Percentiles rank a stretch among this genome's conserved stretches.
phyloP scores from a whole-genome alignment of 179 eudicot genomes.

The Silene noctiflora region DNA sequence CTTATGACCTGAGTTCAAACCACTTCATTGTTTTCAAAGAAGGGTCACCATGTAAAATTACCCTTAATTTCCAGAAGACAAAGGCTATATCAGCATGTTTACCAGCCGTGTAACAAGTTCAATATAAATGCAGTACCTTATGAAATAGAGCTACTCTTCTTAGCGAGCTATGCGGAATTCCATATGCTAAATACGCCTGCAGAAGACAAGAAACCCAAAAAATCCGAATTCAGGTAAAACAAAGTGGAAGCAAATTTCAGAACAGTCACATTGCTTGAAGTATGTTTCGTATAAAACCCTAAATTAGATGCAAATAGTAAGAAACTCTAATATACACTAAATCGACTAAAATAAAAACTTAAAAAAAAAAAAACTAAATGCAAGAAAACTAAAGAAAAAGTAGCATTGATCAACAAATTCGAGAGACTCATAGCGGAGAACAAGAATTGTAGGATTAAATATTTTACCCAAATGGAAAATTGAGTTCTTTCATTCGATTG shows the following conservation, averaged over 20 bases:
- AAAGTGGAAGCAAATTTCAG: not conserved
- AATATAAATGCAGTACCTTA: slow-evolving; percentile 56
- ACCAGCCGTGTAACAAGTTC: not conserved
- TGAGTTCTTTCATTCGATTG: slow-evolving; percentile 73
- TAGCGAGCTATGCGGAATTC: slow-evolving; percentile 70
- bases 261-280: not conserved
- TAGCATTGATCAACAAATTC: not conserved
- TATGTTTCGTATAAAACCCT: too few relatives aligned
- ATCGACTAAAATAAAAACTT: too few relatives aligned
- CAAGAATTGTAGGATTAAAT: not conserved
- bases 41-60: too few relatives aligned
- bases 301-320: too few relatives aligned
- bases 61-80: not conserved
- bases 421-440: not conserved
- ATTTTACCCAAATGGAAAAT: slow-evolving; percentile 68
- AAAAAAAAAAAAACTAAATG: too few relatives aligned
- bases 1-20: too few relatives aligned
- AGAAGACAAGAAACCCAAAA: slow-evolving; percentile 15
- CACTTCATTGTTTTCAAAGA: too few relatives aligned
- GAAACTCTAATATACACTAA: too few relatives aligned
- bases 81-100: not conserved
- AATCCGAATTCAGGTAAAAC: not conserved
- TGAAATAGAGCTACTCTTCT: slow-evolving; percentile 78
- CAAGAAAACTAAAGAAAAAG: too few relatives aligned
- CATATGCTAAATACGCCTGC: slow-evolving; percentile 90